Evolutionary conservation across 257 asterid species (phyloP).

Genomic region (Hygrophila difformis): DNA sequence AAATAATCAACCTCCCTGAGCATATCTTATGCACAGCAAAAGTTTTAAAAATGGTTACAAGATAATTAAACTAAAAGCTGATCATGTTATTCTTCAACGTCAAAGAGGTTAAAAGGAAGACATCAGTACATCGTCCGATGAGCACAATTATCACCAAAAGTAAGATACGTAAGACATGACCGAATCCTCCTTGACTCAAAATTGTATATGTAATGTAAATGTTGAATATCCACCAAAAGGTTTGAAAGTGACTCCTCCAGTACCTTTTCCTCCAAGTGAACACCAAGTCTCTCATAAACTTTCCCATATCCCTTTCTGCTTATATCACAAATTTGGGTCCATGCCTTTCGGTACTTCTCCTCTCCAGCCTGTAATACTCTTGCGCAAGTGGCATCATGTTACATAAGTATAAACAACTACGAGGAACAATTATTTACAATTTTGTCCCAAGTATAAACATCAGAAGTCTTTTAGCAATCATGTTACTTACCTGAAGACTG

Average conservation of each 20-base stretch:
- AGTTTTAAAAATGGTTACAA: too few species aligned
- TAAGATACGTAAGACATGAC: constrained; percentile 6
- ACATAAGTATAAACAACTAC: not conserved
- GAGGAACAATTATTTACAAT: too few species aligned
- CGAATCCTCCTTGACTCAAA: not conserved
- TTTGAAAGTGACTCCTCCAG: not conserved
- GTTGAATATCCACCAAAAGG: not conserved
- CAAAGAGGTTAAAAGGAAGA: too few species aligned
- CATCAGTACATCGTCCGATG: too few species aligned
- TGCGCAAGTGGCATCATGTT: not conserved
- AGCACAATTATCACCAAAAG: not conserved
- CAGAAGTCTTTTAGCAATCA: not conserved
- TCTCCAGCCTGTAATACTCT: constrained; percentile 57
- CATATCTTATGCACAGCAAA: too few species aligned
- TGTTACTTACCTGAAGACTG: constrained; percentile 69
- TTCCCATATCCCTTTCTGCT: constrained; percentile 65
- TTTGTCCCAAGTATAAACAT: not conserved
- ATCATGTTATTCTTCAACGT: too few species aligned
- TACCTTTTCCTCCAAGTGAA: constrained; percentile 83
- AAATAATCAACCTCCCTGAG: too few species aligned
- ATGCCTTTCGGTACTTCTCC: constrained; percentile 66
- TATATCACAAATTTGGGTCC: constrained; percentile 80
- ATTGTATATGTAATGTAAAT: not conserved
- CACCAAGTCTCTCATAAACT: constrained; percentile 69
- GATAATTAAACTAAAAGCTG: too few species aligned